A percentile compares a stretch with the other conserved stretches of the same genome.
These are phyloP conservation scores for Phytophthora parvispora DNA, from an alignment of 352 stramenopile species.

Conservation along the genomic window DNA sequence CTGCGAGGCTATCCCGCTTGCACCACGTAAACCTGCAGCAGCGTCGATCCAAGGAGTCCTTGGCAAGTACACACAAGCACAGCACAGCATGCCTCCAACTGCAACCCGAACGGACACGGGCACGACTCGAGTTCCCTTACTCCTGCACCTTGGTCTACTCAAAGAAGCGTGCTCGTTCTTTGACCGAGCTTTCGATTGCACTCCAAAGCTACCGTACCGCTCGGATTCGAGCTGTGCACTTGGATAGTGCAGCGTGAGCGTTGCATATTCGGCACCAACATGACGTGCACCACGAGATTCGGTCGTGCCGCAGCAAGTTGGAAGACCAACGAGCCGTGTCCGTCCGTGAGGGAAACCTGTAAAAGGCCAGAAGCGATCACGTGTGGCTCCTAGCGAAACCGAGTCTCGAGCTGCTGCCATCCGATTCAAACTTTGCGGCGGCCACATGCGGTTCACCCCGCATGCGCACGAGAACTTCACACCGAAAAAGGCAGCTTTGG, in stretches of 20 bases:
- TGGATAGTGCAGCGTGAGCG: conserved; percentile 26
- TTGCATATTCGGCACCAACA: conserved; percentile 4
- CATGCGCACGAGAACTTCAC: neutral
- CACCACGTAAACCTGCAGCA: too few relatives aligned
- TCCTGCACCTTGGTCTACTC: neutral
- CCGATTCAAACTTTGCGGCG: conserved; percentile 12
- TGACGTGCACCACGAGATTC: neutral
- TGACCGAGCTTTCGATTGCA: neutral
- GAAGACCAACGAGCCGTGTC: neutral
- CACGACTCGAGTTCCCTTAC: neutral
- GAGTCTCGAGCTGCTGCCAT: conserved; percentile 9
- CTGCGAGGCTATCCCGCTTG: conserved; percentile 5
- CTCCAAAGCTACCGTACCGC: neutral
- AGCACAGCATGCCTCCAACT: too few relatives aligned
- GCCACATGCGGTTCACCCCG: neutral
- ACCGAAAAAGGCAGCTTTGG: conserved; percentile 9
- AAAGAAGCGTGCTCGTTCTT: too few relatives aligned
- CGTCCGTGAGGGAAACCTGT: neutral
- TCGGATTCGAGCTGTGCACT: neutral
- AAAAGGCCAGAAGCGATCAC: conserved; percentile 1
- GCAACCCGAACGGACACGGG: neutral
- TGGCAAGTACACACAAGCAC: too few relatives aligned
- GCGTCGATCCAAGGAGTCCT: too few relatives aligned
- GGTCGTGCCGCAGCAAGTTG: neutral
- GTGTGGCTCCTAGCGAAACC: conserved; percentile 21